Conservation (phyloP, 495 filamentous ascomycete genomes). For the Aspergillus biplanus region DNA sequence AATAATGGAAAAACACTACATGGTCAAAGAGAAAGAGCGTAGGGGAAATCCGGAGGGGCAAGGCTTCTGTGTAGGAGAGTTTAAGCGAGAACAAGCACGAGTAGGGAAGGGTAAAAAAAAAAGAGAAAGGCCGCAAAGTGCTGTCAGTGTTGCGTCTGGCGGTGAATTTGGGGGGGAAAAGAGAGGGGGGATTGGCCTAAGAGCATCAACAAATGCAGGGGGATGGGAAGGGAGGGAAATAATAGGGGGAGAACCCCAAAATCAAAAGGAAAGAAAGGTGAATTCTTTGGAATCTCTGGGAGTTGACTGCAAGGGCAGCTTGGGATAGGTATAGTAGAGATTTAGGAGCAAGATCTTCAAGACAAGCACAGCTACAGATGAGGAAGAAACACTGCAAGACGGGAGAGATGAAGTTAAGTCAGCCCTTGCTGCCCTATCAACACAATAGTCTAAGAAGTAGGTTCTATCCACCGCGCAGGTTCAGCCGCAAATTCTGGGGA, state of each 20-base stretch:
- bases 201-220: slow-evolving; percentile 24
- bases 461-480: slow-evolving; percentile 1
- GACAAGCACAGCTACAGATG: slow-evolving; percentile 3
- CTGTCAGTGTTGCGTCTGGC: slow-evolving; percentile 56
- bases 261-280: slow-evolving; percentile 7
- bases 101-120: not conserved
- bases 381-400: not conserved
- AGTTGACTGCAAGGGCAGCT: slow-evolving; percentile 16
- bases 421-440: slow-evolving; percentile 6
- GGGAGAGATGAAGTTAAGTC: not conserved
- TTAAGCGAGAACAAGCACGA: slow-evolving; percentile 12
- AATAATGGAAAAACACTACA: slow-evolving; percentile 7
- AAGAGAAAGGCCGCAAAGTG: not conserved
- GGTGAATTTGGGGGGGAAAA: slow-evolving; percentile 30
- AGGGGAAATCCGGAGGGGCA: slow-evolving; percentile 2
- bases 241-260: not conserved
- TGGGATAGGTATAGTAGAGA: not conserved
- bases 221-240: slow-evolving; percentile 11
- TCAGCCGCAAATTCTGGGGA: slow-evolving; percentile 15
- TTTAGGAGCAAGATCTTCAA: not conserved
- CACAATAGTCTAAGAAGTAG: not conserved
- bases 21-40: slow-evolving; percentile 10
- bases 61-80: not conserved
- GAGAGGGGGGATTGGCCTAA: slow-evolving; percentile 11
- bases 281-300: not conserved